Evolutionary conservation across 192 early-diverging fungal species (phyloP), one percentile per base, ranked within the genome.

Genomic region (Coemansia sp.): DNA sequence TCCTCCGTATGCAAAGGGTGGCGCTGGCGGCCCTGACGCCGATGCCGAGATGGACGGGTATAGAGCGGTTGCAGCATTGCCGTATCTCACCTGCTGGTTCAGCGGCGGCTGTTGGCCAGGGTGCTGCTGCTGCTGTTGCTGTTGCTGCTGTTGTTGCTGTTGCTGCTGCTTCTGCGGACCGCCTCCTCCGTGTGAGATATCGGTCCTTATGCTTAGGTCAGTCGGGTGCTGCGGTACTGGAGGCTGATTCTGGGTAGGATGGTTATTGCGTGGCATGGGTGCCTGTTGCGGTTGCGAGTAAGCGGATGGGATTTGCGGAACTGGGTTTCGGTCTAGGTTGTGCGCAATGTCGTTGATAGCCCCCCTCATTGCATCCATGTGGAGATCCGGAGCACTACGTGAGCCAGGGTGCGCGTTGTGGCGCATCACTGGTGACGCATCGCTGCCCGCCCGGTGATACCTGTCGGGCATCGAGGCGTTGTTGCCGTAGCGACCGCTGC

Each of bases 351-450:
- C 48, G 46, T 49, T 38, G 35, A 83, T 67, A 15, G 75, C 72
- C 20, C 45, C 68, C 10, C 62, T 69, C 75, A 83, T 73, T 5
- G 62, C 52, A 55, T 66, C 64, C 75, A 83, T 45, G 38, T 74
- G 71, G 44, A 83, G 80, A 48, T 83, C 80, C 4, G 80, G 80
- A 48, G 80, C 69, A 34, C 80, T 83, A 58, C 75, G 75, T 39
- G 80, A 83, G 10, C 67, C 78, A 15, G 69, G 73, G 53, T 81
- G 66, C 2, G 20, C 69, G 9, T 61, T 67, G 24, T 53, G 51
- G 35, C 71, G 64, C 58, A 80, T 56, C 33, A 57, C 64, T 4
- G 67, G 56, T 24, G 68, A 43, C n/a, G 34, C 51, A 59, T 35
- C 24, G 57, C 57, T 59, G 9, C 35, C 57, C 18, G 38, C 14